These are phyloP conservation scores for Thelonectria olida DNA, from an alignment of 2,329 filamentous ascomycete species.

Conservation along the genomic window DNA sequence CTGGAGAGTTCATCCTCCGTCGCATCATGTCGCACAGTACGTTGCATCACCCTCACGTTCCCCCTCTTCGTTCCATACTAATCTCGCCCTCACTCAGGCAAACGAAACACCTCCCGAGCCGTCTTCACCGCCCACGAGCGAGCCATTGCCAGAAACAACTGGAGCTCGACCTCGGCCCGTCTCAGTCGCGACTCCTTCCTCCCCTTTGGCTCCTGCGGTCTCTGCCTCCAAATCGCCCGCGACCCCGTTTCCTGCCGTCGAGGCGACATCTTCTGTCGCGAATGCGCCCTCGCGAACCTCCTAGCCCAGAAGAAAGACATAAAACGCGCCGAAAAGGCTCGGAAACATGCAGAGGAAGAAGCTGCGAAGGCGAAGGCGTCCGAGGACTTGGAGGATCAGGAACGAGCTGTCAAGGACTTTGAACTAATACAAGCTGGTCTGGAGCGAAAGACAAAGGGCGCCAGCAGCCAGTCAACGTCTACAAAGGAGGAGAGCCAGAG, in stretches of 20 bases:
- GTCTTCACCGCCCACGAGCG: conserved; percentile 96
- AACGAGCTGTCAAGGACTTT: conserved; percentile 80
- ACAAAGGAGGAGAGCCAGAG: conserved; percentile 11
- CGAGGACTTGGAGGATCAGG: conserved; percentile 74
- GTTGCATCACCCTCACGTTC: conserved; percentile 20
- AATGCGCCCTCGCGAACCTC: conserved; percentile 93
- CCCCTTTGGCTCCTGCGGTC: conserved; percentile 85
- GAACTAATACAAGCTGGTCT: conserved; percentile 84
- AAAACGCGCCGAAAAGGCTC: conserved; percentile 77
- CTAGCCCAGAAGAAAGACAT: conserved; percentile 92
- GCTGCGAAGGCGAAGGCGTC: conserved; percentile 66
- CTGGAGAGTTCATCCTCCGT: conserved; percentile 2
- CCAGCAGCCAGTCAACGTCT: conserved; percentile 50
- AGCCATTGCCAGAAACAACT: conserved; percentile 79
- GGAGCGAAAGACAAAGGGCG: conserved; percentile 46
- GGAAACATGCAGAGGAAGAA: conserved; percentile 70
- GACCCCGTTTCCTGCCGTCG: conserved; percentile 84
- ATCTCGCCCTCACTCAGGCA: conserved; percentile 57
- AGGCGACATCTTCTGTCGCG: conserved; percentile 93
- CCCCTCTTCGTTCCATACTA: not conserved
- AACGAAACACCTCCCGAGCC: conserved; percentile 89
- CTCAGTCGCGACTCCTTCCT: conserved; percentile 91
- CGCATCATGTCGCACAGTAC: conserved; percentile 56
- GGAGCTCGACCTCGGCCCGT: conserved; percentile 84
- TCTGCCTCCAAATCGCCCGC: conserved; percentile 84